Base-by-base conservation (phyloP, 78 protist species). In the Dictyostelium firmibasis region DNA sequence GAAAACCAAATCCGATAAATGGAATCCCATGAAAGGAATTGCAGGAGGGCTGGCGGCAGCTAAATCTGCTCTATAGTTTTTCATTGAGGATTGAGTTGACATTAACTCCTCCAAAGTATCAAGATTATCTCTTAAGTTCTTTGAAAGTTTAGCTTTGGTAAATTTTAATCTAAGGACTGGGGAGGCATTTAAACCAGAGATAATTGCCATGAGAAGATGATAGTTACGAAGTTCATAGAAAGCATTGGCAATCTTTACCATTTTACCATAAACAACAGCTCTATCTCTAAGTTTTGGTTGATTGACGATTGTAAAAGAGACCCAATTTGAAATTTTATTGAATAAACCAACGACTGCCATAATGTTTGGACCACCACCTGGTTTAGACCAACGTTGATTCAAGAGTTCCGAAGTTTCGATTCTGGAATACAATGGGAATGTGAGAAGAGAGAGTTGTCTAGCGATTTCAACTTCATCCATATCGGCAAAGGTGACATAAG, bases 381-480 rank as follows among this genome's bases (percentile, higher is more conserved):
- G 36, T 60, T 82, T 82, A 4, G 38, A 29, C 86, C 86, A 82
- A 29, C 38, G 29, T 43, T 57, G 70, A 60, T 43, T 57, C n/a
- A 82, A 25, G 1, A 82, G 75, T 60, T 82, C 86, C 3, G 76
- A 57, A 16, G 75, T 82, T 35, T 82, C 86, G 33, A 82, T 82
- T 60, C 67, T 82, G 3, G 75, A 57, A 8, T 44, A 82, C 4
- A 82, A 35, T 60, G 86, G 86, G 86, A 82, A 82, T 0, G 38
- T n/a, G 4, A 82, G 13, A 6, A 82, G 25, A 18, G 77, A 44
- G 14, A 82, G 16, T 35, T 82, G 86, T 57, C 75, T 57, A 7
- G 86, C 86, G 7, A 82, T 57, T 60, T 82, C 86, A 27, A 57
- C 23, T n/a, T 82, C 86, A 23, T 82, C 86, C 62, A 57, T 57